Evolutionary conservation across 2,329 filamentous ascomycete genomes (phyloP).

Genomic region (Diaporthe ilicicola): DNA sequence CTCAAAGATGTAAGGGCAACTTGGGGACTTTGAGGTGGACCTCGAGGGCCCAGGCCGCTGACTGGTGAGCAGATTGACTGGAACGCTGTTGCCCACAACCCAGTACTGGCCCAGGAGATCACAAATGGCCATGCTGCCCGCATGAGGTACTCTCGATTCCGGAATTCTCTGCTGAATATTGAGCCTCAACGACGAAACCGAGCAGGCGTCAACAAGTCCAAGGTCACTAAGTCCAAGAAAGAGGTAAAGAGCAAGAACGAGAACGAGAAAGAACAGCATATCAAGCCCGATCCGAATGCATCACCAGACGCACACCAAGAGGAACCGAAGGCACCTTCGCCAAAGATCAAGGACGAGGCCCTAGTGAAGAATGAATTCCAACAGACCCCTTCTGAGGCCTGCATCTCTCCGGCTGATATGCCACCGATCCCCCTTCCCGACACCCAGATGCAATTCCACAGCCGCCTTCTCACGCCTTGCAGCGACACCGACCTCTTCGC

Average conservation of each 20-base stretch:
- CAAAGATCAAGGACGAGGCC: constrained; percentile 50
- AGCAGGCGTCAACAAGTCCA: constrained; percentile 49
- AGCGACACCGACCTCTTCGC: constrained; percentile 57
- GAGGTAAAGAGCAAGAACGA: constrained; percentile 44
- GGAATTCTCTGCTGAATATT: constrained; percentile 54
- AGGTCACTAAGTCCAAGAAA: constrained; percentile 57
- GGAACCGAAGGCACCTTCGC: constrained; percentile 34
- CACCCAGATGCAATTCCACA: constrained; percentile 40
- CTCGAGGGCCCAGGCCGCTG: constrained; percentile 30
- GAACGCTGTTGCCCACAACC: constrained; percentile 64
- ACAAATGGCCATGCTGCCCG: constrained; percentile 68
- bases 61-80: constrained; percentile 62
- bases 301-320: constrained; percentile 35
- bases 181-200: constrained; percentile 58
- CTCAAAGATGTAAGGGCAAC: constrained; percentile 64
- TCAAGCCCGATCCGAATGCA: constrained; percentile 51
- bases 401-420: constrained; percentile 43
- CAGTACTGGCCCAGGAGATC: constrained; percentile 61
- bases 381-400: constrained; percentile 39
- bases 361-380: constrained; percentile 31
- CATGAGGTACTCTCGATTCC: constrained; percentile 67
- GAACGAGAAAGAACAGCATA: constrained; percentile 39
- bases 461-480: constrained; percentile 61
- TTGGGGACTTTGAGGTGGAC: constrained; percentile 11
- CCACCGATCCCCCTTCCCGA: constrained; percentile 45